These are phyloP conservation scores for Candida michaelii DNA, from an alignment of 805 yeast genomes.

Conservation along the genomic window DNA sequence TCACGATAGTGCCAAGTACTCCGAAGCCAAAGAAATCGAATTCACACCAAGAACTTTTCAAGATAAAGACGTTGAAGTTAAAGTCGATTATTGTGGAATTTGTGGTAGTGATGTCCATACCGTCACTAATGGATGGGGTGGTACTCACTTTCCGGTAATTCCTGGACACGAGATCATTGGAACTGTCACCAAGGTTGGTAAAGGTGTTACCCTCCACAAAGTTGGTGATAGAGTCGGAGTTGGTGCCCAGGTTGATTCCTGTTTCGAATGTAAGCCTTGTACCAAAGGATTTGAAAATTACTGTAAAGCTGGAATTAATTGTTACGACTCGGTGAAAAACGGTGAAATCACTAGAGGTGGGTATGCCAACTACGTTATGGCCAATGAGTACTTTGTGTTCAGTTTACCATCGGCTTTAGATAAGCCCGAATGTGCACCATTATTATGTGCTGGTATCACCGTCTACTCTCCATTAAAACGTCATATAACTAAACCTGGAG, in stretches of 20 bases:
- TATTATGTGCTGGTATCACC: conserved; percentile 58
- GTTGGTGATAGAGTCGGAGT: conserved; percentile 80
- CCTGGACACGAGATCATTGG: conserved; percentile 71
- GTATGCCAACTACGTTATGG: conserved; percentile 47
- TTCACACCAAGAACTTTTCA: conserved; percentile 27
- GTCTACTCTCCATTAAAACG: conserved; percentile 49
- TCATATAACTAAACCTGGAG: conserved; percentile 26
- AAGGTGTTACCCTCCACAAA: conserved; percentile 48
- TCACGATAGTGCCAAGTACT: conserved; percentile 29
- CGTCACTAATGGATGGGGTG: conserved; percentile 54
- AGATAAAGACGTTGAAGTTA: conserved; percentile 51
- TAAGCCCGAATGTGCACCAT: conserved; percentile 47
- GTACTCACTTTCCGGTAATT: conserved; percentile 22
- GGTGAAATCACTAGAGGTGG: conserved; percentile 45
- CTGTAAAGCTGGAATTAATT: conserved; percentile 49
- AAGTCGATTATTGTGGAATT: conserved; percentile 62
- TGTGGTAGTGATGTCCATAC: conserved; percentile 66
- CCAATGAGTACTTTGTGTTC: conserved; percentile 46
- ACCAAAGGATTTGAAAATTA: conserved; percentile 38
- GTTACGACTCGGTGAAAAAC: conserved; percentile 51
- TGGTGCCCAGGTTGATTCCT: conserved; percentile 67
- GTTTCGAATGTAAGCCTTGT: conserved; percentile 64
- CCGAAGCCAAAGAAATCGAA: conserved; percentile 31
- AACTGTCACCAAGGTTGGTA: conserved; percentile 57
- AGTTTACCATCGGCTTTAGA: conserved; percentile 47